Evolutionary conservation across 2,329 filamentous ascomycete genomes (phyloP).

Genomic region (Hypoxylon sp.): DNA sequence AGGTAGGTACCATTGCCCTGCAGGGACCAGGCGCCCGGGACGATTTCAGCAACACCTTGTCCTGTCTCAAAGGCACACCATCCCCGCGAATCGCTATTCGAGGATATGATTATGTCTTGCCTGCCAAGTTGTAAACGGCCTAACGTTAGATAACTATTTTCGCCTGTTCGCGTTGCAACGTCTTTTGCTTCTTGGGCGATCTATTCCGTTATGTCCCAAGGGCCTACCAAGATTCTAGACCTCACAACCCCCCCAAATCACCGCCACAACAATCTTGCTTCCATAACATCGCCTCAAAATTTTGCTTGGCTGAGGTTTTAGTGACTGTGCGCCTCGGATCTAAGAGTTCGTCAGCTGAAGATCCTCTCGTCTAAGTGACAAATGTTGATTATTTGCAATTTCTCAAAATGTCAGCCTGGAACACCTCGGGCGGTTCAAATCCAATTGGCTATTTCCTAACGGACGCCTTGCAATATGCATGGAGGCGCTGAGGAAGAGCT

Average conservation of each 20-base stretch:
- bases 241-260: constrained; percentile 32
- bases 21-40: constrained; percentile 41
- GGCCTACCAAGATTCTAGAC: constrained; percentile 35
- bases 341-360: constrained; percentile 9
- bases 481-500: constrained; percentile 32
- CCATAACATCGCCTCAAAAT: constrained; percentile 2
- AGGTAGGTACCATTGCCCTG: constrained; percentile 12
- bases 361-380: background rate
- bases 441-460: constrained; percentile 33
- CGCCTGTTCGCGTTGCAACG: constrained; percentile 5
- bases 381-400: constrained; percentile 22
- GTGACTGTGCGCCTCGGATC: background rate
- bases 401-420: background rate
- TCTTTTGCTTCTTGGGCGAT: constrained; percentile 32
- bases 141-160: constrained; percentile 18
- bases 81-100: constrained; percentile 36
- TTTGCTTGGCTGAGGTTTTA: constrained; percentile 8
- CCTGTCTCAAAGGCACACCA: constrained; percentile 38
- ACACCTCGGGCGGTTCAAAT: constrained; percentile 20
- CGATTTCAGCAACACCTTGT: constrained; percentile 32
- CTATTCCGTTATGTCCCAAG: constrained; percentile 3
- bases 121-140: constrained; percentile 15
- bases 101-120: constrained; percentile 17
- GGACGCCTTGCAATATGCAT: constrained; percentile 35
- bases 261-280: constrained; percentile 5